Evolutionary conservation across 176 grass and related monocot genomes (phyloP).

Genomic region (Stipa capillata): DNA sequence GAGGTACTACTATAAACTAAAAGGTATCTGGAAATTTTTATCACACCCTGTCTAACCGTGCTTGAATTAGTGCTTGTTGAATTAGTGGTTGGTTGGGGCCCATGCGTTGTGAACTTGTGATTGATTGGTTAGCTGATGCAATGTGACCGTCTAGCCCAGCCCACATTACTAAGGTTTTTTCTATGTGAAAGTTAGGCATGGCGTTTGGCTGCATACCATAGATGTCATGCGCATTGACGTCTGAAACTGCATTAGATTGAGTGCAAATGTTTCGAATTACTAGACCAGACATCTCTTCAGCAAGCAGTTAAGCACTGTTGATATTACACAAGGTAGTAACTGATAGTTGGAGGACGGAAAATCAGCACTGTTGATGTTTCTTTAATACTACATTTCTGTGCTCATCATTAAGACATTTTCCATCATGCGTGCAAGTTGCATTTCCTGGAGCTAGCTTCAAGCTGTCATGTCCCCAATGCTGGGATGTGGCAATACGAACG

Average conservation of each 20-base stretch:
- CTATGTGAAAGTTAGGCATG: not conserved
- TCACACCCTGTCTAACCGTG: not conserved
- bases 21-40: not conserved
- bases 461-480: not conserved
- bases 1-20: not conserved
- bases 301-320: not conserved
- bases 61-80: conserved; percentile 1
- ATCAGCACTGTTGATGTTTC: too few relatives aligned
- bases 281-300: not conserved
- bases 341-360: not conserved
- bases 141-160: not conserved
- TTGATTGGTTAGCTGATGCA: not conserved
- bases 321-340: not conserved
- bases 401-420: not conserved
- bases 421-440: not conserved
- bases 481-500: not conserved
- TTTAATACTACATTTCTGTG: not conserved
- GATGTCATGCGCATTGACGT: not conserved
- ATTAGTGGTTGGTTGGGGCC: not conserved
- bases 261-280: not conserved
- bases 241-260: conserved; percentile 7
- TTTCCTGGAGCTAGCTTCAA: not conserved
- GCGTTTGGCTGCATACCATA: not conserved
- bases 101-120: not conserved
- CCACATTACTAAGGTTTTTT: not conserved